Base-by-base conservation (phyloP, 1,139 yeast genomes). In the Pichia sp. region DNA sequence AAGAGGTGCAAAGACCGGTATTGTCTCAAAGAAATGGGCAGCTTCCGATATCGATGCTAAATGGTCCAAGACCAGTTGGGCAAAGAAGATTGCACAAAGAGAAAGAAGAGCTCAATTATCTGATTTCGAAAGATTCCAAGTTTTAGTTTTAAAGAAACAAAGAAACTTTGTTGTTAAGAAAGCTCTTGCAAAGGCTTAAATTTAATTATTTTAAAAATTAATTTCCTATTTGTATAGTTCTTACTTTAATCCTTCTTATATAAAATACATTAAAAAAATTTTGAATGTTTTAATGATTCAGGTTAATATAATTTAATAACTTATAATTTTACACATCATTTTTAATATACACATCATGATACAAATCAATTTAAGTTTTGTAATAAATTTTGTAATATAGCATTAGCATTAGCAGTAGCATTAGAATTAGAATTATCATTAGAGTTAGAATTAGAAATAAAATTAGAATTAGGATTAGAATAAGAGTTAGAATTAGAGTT, bases 61-160 rank as follows among this genome's bases (percentile, higher is more conserved):
- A 76, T 92, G 97, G 97, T 82, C 85, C 64, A 78, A 85, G 66
- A 79, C 97, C 62, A 71, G 95, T 53, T 89, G 97, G 97, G 97
- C 97, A 69, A 87, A 92, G 86, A 89, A 88, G 81, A 84, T 92
- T 69, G 96, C 95, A 69, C 84, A 86, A 74, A 88, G 85, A 75
- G 82, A 85, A 75, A 88, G 83, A 75, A 87, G 98, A 82, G 74
- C 94, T 67, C 77, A 84, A 70, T 85, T 94, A 72, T 71, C 92
- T 65, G 99, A 92, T 77, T 92, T 92, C 69, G 97, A 92, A 81
- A 90, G 99, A 84, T 92, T 92, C 97, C 97, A 92, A 82, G 98
- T 90, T 66, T 72, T 86, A 73, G 94, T 88, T 65, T 84, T 88
- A 74, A 90, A 86, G 86, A 92, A 89, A 83, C 96, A 90, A 82